These are phyloP conservation scores for Favolaschia claudopus DNA, from an alignment of 768 basidiomycete species.

Conservation along the genomic window DNA sequence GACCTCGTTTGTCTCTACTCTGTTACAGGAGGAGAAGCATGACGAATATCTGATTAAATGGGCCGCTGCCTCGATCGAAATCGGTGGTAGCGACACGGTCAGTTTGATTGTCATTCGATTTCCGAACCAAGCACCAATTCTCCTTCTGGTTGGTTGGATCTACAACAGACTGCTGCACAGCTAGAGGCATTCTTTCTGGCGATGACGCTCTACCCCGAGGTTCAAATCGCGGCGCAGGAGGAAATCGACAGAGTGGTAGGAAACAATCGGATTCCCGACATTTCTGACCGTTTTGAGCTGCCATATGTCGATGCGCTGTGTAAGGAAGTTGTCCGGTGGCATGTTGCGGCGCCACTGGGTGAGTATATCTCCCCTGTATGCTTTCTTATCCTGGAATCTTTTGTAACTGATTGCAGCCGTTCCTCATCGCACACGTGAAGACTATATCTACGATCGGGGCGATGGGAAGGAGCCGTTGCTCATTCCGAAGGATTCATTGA, in stretches of 20 bases:
- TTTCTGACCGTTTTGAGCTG: conserved; percentile 14
- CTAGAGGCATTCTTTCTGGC: conserved; percentile 30
- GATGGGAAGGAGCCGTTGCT: not conserved
- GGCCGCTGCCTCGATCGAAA: conserved; percentile 42
- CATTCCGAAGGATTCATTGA: conserved; percentile 1
- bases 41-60: conserved; percentile 35
- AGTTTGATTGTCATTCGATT: not conserved
- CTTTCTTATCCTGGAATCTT: not conserved
- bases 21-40: conserved; percentile 21
- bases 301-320: conserved; percentile 25
- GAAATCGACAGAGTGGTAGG: conserved; percentile 2
- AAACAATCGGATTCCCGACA: conserved; percentile 25
- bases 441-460: not conserved
- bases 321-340: conserved; percentile 28
- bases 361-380: not conserved
- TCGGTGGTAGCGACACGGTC: conserved; percentile 41
- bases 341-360: not conserved
- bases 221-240: conserved; percentile 28
- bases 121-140: no score
- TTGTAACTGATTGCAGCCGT: not conserved
- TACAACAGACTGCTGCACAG: conserved; percentile 32
- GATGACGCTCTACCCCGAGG: conserved; percentile 29
- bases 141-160: not conserved
- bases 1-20: conserved; percentile 26
- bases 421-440: conserved; percentile 3